A percentile compares a stretch with the other conserved stretches of the same genome.
Evolutionary conservation across 306 rosid species (phyloP).

Genomic region (Dryas drummondii): DNA sequence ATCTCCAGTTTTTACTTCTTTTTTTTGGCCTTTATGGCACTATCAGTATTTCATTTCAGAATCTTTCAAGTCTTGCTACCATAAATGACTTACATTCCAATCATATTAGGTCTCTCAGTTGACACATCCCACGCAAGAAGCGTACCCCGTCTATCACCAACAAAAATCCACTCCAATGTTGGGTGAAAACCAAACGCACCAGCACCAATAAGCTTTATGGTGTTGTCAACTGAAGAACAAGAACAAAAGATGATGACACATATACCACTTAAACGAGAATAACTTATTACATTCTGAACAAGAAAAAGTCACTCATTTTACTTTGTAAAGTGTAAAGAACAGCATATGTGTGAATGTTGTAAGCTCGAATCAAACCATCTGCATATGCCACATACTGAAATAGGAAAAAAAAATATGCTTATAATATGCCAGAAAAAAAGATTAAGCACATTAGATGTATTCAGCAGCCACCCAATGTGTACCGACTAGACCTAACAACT

Average conservation of each 20-base stretch:
- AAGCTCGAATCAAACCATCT: slow-evolving; percentile 96
- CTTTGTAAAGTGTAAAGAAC: slow-evolving; percentile 93
- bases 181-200: slow-evolving; percentile 99
- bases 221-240: slow-evolving; percentile 65
- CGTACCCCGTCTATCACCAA: slow-evolving; percentile 97
- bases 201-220: slow-evolving; percentile 93
- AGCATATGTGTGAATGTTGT: slow-evolving; percentile 90
- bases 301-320: slow-evolving; percentile 49
- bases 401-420: slow-evolving; percentile 28
- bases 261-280: slow-evolving; percentile 18
- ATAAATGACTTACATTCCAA: slow-evolving; percentile 86
- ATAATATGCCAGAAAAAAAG: slow-evolving; percentile 27
- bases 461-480: slow-evolving; percentile 15
- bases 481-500: slow-evolving; percentile 10
- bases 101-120: slow-evolving; percentile 89
- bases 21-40: slow-evolving; percentile 7
- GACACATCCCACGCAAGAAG: slow-evolving; percentile 98
- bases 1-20: neutral
- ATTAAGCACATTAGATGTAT: slow-evolving; percentile 6
- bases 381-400: slow-evolving; percentile 90
- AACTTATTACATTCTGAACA: slow-evolving; percentile 22
- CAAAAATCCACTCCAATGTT: slow-evolving; percentile 95
- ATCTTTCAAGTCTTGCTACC: slow-evolving; percentile 12
- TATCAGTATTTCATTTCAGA: neutral
- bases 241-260: slow-evolving; percentile 25